phyloP scores from a whole-genome alignment of 208 protist species.

The Acanthamoeba lenticulata region DNA sequence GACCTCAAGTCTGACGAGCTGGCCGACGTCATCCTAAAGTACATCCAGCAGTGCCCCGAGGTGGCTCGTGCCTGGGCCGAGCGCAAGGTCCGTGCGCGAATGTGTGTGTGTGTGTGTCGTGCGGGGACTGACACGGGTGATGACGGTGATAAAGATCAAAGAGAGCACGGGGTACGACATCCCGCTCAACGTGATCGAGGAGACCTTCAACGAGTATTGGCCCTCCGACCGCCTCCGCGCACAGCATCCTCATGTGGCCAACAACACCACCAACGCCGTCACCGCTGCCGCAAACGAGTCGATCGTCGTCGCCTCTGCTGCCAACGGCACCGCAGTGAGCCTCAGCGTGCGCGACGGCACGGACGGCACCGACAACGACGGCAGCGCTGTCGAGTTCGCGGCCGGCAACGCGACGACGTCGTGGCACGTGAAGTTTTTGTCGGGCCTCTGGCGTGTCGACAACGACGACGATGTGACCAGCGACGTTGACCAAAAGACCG shows the following conservation, averaged over 20 bases:
- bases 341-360: too few species aligned
- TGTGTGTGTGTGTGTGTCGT: background rate
- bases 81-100: background rate
- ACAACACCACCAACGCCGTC: background rate
- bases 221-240: background rate
- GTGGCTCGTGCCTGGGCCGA: background rate
- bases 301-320: too few species aligned
- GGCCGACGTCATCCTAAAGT: background rate
- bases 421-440: too few species aligned
- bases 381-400: too few species aligned
- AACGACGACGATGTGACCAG: too few species aligned
- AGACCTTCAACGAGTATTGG: background rate
- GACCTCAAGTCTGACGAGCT: constrained; percentile 19
- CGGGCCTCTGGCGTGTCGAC: too few species aligned
- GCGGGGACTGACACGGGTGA: background rate
- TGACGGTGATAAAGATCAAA: too few species aligned
- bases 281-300: too few species aligned
- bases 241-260: background rate
- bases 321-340: too few species aligned
- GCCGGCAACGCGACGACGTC: too few species aligned
- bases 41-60: background rate
- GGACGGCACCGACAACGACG: too few species aligned
- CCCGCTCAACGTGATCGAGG: background rate
- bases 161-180: constrained; percentile 23
- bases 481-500: too few species aligned